phyloP scores from a whole-genome alignment of 208 protist species.

The Trypanosoma caninum region DNA sequence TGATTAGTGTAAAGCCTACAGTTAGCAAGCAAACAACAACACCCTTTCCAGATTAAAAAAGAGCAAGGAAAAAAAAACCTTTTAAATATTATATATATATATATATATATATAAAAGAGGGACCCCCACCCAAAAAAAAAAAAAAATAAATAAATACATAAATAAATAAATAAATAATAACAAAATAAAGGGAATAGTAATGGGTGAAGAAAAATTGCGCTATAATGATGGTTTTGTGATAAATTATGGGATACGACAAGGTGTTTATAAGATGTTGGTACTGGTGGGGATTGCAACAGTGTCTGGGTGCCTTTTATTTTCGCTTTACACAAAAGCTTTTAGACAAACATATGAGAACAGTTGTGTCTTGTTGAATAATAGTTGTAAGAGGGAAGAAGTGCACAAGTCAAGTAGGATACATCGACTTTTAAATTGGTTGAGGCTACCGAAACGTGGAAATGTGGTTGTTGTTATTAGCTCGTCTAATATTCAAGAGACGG shows the following conservation, averaged over 20 bases:
- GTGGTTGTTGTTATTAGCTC: constrained; percentile 13
- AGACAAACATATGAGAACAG: too few relatives aligned
- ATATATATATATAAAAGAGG: background rate
- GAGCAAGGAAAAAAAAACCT: background rate
- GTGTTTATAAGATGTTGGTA: background rate
- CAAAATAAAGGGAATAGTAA: background rate
- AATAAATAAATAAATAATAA: background rate
- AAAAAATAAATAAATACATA: constrained; percentile 14
- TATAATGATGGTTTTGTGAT: background rate
- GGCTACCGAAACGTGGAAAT: background rate
- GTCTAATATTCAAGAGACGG: constrained; percentile 4
- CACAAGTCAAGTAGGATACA: background rate
- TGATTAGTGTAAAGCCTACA: too few relatives aligned
- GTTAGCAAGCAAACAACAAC: too few relatives aligned
- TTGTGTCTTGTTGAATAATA: background rate
- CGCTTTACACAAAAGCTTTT: background rate
- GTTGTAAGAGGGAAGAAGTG: background rate
- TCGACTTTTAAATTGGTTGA: background rate
- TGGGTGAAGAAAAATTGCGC: background rate
- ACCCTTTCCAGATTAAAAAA: background rate
- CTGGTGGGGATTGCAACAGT: background rate
- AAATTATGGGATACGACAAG: background rate
- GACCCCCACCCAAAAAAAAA: background rate
- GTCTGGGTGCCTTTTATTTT: background rate
- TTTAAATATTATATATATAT: constrained; percentile 5